phyloP scores from a whole-genome alignment of 2,329 filamentous ascomycete genomes.

The Graphilbum ipis-grandicollis region DNA sequence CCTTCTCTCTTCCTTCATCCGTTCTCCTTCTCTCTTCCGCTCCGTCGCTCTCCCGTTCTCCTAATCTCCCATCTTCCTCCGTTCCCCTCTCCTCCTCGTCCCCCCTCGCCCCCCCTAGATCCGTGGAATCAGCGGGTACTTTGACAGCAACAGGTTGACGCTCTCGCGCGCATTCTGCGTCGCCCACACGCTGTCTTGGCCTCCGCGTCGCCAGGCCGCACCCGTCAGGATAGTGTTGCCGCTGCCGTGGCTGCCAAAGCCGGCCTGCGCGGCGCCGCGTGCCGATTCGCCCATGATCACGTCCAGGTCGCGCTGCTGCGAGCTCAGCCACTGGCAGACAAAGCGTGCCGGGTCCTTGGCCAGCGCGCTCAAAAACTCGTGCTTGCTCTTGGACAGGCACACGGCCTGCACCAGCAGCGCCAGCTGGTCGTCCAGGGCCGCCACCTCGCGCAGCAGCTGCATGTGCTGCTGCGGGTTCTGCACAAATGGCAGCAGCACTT shows the following conservation, averaged over 20 bases:
- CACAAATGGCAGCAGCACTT: conserved; percentile 46
- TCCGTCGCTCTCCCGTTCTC: no score
- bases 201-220: conserved; percentile 53
- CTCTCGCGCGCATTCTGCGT: conserved; percentile 44
- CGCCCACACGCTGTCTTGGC: conserved; percentile 35
- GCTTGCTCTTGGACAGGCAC: conserved; percentile 71
- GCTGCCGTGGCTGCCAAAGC: conserved; percentile 12
- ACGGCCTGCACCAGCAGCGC: conserved; percentile 70
- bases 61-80: no score
- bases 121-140: conserved; percentile 21
- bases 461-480: conserved; percentile 56
- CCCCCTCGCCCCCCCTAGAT: not conserved
- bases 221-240: conserved; percentile 26
- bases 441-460: conserved; percentile 58
- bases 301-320: conserved; percentile 79
- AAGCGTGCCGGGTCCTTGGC: conserved; percentile 71
- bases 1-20: no score
- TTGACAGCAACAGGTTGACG: conserved; percentile 41
- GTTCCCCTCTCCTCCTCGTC: no score
- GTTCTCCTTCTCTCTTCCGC: no score
- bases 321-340: conserved; percentile 73
- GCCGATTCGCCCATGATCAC: conserved; percentile 71
- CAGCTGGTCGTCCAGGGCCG: conserved; percentile 66
- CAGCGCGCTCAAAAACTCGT: conserved; percentile 68
- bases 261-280: no score